A percentile compares a stretch with the other conserved stretches of the same genome.
These are phyloP conservation scores for Entoloma clypeatum DNA, from an alignment of 1,284 basidiomycete genomes.

Conservation along the genomic window DNA sequence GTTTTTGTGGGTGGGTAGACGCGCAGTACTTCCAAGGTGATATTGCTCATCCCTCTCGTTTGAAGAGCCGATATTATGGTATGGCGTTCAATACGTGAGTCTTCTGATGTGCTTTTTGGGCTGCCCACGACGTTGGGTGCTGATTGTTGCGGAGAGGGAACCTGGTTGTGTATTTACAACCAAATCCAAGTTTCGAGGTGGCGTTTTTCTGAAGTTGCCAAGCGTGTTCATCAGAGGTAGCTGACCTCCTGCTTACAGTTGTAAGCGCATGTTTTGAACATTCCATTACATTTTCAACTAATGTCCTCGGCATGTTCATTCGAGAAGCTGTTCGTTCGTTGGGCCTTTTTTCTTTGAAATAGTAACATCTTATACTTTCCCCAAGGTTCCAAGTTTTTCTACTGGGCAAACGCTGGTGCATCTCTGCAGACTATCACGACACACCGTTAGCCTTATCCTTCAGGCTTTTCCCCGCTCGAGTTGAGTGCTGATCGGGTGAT, in stretches of 20 bases:
- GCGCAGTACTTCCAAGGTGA: neutral
- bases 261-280: no score
- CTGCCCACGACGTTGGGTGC: neutral
- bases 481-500: neutral
- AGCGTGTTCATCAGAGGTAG: no score
- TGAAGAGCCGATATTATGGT: slow-evolving; percentile 1
- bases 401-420: neutral
- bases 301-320: neutral
- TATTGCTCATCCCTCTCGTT: neutral
- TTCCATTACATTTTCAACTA: no score
- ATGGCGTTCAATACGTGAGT: neutral
- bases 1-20: neutral
- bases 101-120: neutral
- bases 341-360: neutral
- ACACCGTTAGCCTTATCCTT: neutral
- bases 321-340: neutral
- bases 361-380: neutral
- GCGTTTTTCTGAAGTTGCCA: no score
- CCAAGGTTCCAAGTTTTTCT: neutral
- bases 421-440: neutral
- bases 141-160: neutral
- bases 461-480: neutral
- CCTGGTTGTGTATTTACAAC: neutral
- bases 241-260: no score
- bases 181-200: no score